Percentiles rank a stretch among this genome's conserved stretches.
phyloP scores from a whole-genome alignment of 495 filamentous ascomycete species.

The Bacidia gigantensis region DNA sequence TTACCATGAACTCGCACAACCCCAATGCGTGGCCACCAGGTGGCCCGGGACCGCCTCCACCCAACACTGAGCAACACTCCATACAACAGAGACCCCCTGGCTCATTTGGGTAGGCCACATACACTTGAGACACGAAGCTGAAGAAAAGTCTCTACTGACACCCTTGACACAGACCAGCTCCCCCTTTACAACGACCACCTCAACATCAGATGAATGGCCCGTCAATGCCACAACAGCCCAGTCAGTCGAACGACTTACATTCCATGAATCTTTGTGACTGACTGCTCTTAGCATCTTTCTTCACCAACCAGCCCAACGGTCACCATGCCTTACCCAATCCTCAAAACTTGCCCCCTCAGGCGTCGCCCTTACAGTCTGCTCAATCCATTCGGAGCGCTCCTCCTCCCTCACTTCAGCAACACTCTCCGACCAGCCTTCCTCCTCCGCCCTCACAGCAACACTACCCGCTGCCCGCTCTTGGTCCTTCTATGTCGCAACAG shows the following conservation, averaged over 20 bases:
- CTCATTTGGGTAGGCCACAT: slow-evolving; percentile 18
- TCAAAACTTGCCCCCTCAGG: slow-evolving; percentile 35
- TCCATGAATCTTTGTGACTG: background rate
- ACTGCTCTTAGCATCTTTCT: slow-evolving; percentile 17
- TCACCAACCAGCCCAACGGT: slow-evolving; percentile 31
- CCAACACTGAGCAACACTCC: slow-evolving; percentile 11
- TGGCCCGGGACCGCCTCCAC: slow-evolving; percentile 10
- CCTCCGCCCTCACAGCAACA: slow-evolving; percentile 31
- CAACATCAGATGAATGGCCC: slow-evolving; percentile 35
- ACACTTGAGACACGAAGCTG: background rate
- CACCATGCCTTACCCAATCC: slow-evolving; percentile 39
- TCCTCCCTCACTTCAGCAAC: slow-evolving; percentile 34
- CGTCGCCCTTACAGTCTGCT: slow-evolving; percentile 12
- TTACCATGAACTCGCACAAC: slow-evolving; percentile 17
- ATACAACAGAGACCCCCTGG: slow-evolving; percentile 19
- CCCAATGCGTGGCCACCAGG: slow-evolving; percentile 19
- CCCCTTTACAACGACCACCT: slow-evolving; percentile 29
- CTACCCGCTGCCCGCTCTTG: slow-evolving; percentile 39
- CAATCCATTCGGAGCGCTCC: slow-evolving; percentile 22
- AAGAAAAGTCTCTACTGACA: background rate
- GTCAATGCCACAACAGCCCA: slow-evolving; percentile 35
- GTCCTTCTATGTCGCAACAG: slow-evolving; percentile 34
- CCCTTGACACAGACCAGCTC: slow-evolving; percentile 9
- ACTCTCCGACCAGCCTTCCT: slow-evolving; percentile 34
- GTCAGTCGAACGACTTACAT: slow-evolving; percentile 19